Evolutionary conservation across 2,329 filamentous ascomycete genomes (phyloP), one percentile per base, ranked within the genome.

Genomic region (Epichloe sibirici): DNA sequence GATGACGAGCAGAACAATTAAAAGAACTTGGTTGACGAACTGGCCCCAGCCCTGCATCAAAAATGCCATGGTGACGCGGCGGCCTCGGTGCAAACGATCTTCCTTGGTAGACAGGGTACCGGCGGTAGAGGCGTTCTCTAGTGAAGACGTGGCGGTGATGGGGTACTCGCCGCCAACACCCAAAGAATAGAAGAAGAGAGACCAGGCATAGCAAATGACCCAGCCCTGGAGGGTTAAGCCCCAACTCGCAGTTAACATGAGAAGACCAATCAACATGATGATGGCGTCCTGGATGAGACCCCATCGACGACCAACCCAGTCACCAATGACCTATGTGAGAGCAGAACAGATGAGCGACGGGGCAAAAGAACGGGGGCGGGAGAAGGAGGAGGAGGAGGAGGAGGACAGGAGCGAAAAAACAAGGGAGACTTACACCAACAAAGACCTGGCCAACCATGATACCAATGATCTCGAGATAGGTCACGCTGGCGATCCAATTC

Each of bases 11-110:
- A 94, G 75, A 51, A 95, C 67, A 63, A 97, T 95, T 57, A 97
- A 79, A 53, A 95, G 71, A 61, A 86, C 85, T 71, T 96, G 91
- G 79, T 97, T 97, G 74, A 88, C 76, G 67, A 95, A 88, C 70
- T 97, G 91, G 59, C 91, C 91, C 91, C 91, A 97, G 51, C 91
- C 91, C 71, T 97, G 91, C 91, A 97, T 96, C 71, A 97, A 71
- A 75, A 97, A 97, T 54, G 91, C 90, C 68, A 86, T 89, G 59
- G 90, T 95, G 66, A 96, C 91, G 70, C 95, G 95, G 65, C 91
- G 88, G 58, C 91, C 91, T 71, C 91, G 89, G 74, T 97, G 91
- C 51, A 97, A 82, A 66, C 91, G 88, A 67, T 97, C 91, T 51
- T 95, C 89, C 57, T 85, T 85, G 54, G 90, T 95, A 6, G 91